A percentile compares a stretch with the other conserved stretches of the same genome.
Evolutionary conservation across 1,139 yeast genomes (phyloP).

Genomic region (Diutina sp.): DNA sequence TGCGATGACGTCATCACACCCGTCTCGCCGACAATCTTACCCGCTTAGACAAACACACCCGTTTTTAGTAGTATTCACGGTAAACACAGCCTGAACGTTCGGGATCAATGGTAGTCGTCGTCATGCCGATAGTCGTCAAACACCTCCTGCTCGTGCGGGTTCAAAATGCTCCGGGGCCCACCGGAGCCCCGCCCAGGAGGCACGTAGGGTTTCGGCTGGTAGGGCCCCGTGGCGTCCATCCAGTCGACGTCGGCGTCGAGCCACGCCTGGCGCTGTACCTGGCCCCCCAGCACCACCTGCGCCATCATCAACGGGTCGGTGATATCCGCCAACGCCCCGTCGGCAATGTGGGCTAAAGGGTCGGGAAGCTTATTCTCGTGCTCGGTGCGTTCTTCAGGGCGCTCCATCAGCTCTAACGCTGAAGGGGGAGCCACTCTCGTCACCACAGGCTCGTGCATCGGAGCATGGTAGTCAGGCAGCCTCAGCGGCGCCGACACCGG

Average conservation of each 20-base stretch:
- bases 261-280: neutral
- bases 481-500: neutral
- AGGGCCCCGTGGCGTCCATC: neutral
- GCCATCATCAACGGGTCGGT: constrained; percentile 3
- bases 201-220: neutral
- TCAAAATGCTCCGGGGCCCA: constrained; percentile 1
- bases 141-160: neutral
- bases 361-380: neutral
- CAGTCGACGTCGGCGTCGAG: constrained; percentile 1
- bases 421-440: neutral
- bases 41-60: neutral
- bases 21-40: neutral
- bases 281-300: constrained; percentile 1
- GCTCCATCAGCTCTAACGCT: neutral
- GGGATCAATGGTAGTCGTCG: neutral
- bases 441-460: neutral
- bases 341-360: constrained; percentile 2
- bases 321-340: constrained; percentile 1
- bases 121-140: constrained; percentile 2
- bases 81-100: neutral
- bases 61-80: neutral
- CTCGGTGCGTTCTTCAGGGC: neutral
- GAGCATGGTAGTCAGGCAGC: neutral
- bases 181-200: neutral
- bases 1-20: neutral